Base-by-base conservation (phyloP, 2,329 filamentous ascomycete species). In the Paraconiothyrium brasiliense region DNA sequence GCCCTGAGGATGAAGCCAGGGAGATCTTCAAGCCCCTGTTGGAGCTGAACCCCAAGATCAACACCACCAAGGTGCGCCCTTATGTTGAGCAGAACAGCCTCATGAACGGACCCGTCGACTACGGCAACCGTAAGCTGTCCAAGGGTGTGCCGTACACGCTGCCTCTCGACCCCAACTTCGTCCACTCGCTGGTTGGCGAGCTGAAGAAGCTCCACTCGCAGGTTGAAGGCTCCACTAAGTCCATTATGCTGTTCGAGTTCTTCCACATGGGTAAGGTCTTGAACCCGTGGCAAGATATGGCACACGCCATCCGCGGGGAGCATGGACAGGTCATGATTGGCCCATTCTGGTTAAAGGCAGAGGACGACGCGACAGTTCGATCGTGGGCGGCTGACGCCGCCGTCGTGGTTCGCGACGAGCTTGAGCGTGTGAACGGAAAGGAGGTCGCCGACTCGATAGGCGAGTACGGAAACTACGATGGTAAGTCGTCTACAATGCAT, bases 161-260 rank as follows among this genome's bases (percentile, higher is more conserved):
- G 20, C 37, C 39, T 2, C 51, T 54, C 14, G 37, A 34, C 39
- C 39, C 51, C 27, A 30, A 44, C 37, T 43, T 54, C 34, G 51
- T 43, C 13, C 51, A 54, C 22, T 54, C 51, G 37, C 24, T 44
- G 24, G 11, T 54, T 30, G 35, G 24, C 24, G 48, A 50, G 48
- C 48, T 50, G 30, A 35, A 50, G 30, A 50, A 50, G 48, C 48
- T 50, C 16, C 48, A 50, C 48, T 34, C 24, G 30, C 48, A 50
- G 48, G 48, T 50, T 50, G 48, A 50, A 7, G 48, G 46, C 27
- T 58, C 55, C 11, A 51, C 44, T 8, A 58, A 58, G 46, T 41
- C 57, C 8, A 54, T 54, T 24, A 54, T 59, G 57, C 27, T 59
- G 37, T 59, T 59, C 49, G 57, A 59, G 27, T 59, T 59, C n/a